A percentile compares a stretch with the other conserved stretches of the same genome.
phyloP scores from a whole-genome alignment of 2,329 filamentous ascomycete genomes.

The Stenocarpella maydis region DNA sequence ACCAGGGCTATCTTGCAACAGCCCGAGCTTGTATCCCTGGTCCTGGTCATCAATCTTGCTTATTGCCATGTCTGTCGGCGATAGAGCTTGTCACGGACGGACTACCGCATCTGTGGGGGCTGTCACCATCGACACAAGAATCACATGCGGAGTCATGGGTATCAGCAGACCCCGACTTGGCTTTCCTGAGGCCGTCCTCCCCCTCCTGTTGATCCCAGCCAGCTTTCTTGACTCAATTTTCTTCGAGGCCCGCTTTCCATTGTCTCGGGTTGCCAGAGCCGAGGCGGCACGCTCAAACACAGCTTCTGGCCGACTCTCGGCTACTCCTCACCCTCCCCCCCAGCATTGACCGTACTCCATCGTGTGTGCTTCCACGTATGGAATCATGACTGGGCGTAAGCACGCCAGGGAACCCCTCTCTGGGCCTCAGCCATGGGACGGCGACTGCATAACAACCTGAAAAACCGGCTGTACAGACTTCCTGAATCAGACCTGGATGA shows the following conservation, averaged over 20 bases:
- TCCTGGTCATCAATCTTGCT: constrained; percentile 3
- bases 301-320: not conserved
- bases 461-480: constrained; percentile 19
- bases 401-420: not conserved
- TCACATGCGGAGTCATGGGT: constrained; percentile 24
- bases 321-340: not conserved
- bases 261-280: constrained; percentile 22
- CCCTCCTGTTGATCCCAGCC: constrained; percentile 3
- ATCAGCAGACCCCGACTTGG: constrained; percentile 13
- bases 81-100: constrained; percentile 10
- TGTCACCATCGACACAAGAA: constrained; percentile 4
- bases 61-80: constrained; percentile 1
- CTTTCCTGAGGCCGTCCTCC: not conserved
- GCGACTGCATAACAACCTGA: constrained; percentile 26
- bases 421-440: not conserved
- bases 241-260: constrained; percentile 8
- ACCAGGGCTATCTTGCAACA: not conserved
- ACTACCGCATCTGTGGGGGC: not conserved
- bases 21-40: not conserved
- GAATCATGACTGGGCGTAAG: not conserved
- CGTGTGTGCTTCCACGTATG: not conserved
- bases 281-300: constrained; percentile 16
- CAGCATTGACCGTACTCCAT: not conserved
- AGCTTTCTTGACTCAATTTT: constrained; percentile 28
- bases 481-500: constrained; percentile 22